Evolutionary conservation across 2,329 filamentous ascomycete species (phyloP), one percentile per base, ranked within the genome.

Genomic region (Bipolaris zeicola): DNA sequence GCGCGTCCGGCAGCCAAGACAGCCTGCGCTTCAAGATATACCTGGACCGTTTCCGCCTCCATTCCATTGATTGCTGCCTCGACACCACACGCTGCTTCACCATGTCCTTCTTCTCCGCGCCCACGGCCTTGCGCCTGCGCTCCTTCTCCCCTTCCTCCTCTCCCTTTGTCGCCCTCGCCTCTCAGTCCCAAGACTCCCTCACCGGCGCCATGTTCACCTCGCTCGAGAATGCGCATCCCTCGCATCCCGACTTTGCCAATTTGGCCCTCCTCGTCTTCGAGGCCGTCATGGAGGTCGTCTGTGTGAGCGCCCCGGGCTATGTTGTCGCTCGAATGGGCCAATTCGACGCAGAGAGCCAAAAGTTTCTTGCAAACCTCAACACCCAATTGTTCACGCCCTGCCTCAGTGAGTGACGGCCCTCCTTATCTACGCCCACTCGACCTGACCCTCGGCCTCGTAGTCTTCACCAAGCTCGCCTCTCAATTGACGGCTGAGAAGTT

Each of bases 301-400:
- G 93, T 74, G 93, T 99, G 75, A 94, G 90, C 76, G 79, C 97
- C 65, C 95, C 95, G 0, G 95, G 95, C 26, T 99, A 97, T 78
- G 89, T 99, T 62, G 87, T 97, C 51, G 95, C 95, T 11, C 83
- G 90, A 37, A 83, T 92, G 68, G 95, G 95, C 74, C 90, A 96
- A 79, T 98, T 99, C 77, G 92, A 96, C 77, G 92, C 91, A 62
- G 92, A 96, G 49, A 91, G 93, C 75, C 95, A 99, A 77, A 98
- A 97, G 78, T 96, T 99, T 72, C 83, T 97, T 48, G 94, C 95
- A 51, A 97, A 99, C 73, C 83, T 99, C 66, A 99, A 99, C 76
- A 92, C 97, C 57, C 91, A 90, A 80, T 83, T 99, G 39, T 99
- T 99, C 78, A 99, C 95, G 28, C 95, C 95, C 63, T 98, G 95